phyloP scores from a whole-genome alignment of 1,284 basidiomycete genomes.

The Leccinum pachyderme region DNA sequence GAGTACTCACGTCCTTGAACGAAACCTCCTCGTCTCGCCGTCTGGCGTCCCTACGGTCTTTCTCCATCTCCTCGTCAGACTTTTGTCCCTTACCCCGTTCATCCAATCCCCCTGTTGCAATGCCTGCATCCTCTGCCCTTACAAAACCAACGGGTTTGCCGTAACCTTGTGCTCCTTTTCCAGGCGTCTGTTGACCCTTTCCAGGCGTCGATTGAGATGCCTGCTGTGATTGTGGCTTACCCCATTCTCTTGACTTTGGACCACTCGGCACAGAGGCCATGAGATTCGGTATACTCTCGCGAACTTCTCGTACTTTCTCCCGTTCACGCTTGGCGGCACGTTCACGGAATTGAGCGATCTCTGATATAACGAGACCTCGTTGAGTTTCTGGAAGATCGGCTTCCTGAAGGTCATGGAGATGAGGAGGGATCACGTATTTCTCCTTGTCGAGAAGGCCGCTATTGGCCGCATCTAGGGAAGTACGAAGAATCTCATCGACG shows the following conservation, averaged over 20 bases:
- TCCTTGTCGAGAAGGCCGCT: constrained; percentile 70
- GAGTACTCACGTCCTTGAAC: constrained; percentile 72
- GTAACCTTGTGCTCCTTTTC: constrained; percentile 72
- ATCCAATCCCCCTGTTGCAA: constrained; percentile 27
- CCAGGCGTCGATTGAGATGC: constrained; percentile 36
- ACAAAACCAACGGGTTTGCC: constrained; percentile 80
- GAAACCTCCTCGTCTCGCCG: constrained; percentile 78
- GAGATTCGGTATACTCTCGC: constrained; percentile 48
- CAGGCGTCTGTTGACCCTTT: constrained; percentile 46
- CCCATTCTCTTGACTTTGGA: constrained; percentile 75
- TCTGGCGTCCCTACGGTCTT: constrained; percentile 69
- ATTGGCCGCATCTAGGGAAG: constrained; percentile 65
- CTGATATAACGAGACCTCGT: constrained; percentile 88
- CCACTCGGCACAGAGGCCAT: constrained; percentile 53
- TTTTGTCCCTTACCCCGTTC: constrained; percentile 49
- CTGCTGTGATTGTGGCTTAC: constrained; percentile 53
- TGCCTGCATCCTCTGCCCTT: constrained; percentile 52
- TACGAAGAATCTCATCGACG: constrained; percentile 58
- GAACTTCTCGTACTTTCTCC: constrained; percentile 77
- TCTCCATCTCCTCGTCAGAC: constrained; percentile 85
- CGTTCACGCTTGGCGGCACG: constrained; percentile 82
- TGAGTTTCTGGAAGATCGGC: constrained; percentile 95
- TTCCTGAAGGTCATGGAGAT: constrained; percentile 92
- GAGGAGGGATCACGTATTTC: constrained; percentile 87
- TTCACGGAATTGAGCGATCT: constrained; percentile 92